Base-by-base conservation (phyloP, 768 basidiomycete species). In the Clavaria fumosa region DNA sequence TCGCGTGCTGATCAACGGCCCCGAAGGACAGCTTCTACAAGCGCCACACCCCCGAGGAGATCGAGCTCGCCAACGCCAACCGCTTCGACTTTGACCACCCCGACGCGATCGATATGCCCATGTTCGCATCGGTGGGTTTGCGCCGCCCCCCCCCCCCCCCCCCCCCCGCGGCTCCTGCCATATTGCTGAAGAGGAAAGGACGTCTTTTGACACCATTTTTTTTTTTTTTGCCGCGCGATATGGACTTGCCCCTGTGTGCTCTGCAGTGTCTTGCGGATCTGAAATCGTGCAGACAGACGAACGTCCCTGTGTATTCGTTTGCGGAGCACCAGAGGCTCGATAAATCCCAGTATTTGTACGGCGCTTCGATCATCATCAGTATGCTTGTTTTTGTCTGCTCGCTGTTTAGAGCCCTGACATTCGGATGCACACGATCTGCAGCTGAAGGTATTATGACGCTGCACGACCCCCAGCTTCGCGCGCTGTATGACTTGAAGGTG, bases 291-390 rank as follows among this genome's bases (percentile, higher is more conserved):
- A 74, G 61, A 53, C 89, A 75, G 51, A 72, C 77, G 0, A 82
- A 93, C 57, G 86, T 96, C 42, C 93, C 95, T 0, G 72, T 93
- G 5, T 99, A 99, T 55, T 93, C 89, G 0, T 99, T 99, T 57
- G 66, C 72, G 18, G 67, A 83, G 45, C 95, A 99, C 57, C 89
- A 95, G 53, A 65, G 86, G 41, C 52, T 79, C 19, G 58, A 69
- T 10, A 79, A 86, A 47, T 77, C 68, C 20, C 82, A 88, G 53
- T 91, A 95, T 57, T 61, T 93, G 2, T 96, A 96, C 53, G 90
- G 90, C 3, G 89, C 90, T 9, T 77, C 83, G 12, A 80, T 96
- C 34, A 85, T 95, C 49, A 90, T 95, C 39, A 73, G 78, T 78
- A 45, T 35, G 58, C 51, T 18, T 20, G 34, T 19, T 22, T 23